Evolutionary conservation across 352 stramenopile species (phyloP), one percentile per base, ranked within the genome.

Genomic region (Phytopythium litorale): DNA sequence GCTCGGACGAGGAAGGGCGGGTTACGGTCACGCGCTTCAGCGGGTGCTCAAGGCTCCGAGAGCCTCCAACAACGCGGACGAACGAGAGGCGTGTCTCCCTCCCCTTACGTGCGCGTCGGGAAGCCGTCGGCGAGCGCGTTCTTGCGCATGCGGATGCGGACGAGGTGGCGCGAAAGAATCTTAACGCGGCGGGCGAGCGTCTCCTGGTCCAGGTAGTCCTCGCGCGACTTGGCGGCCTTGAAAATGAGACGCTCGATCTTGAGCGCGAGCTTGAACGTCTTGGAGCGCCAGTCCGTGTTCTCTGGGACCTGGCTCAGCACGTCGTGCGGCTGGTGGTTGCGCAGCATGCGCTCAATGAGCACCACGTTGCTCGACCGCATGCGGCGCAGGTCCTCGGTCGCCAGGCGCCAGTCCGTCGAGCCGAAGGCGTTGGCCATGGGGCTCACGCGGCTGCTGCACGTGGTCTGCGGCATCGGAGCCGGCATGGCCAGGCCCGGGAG

Each of bases 231-330:
- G 46, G 78, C 71, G 2, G 72, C 65, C 53, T 78, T 73, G 58
- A 88, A 88, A 61, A 88, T 80, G 56, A 88, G 76, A 1, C 76
- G 69, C 62, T 88, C 78, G 58, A 88, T 73, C 67, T 88, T 88
- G 66, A 88, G 73, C 30, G 78, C 75, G 9, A 88, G 67, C 56
- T 77, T 68, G 56, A 85, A 82, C 4, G 78, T 88, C 68, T 82
- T 85, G 58, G 75, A 78, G 28, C 68, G 70, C 78, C 78, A 88
- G 62, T 88, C 67, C 2, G 52, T 80, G 67, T 88, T 88, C 51
- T 85, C 75, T 0, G 75, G 73, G 18, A 88, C 68, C 54, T 88
- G 70, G 35, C 73, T 88, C 53, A 88, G 67, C 51, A 88, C 76
- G 58, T 84, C 76, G 63, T 88, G 78, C 32, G 78, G 76, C 60